Conservation (phyloP, 495 filamentous ascomycete genomes). For the Hypomontagnella monticulosa region DNA sequence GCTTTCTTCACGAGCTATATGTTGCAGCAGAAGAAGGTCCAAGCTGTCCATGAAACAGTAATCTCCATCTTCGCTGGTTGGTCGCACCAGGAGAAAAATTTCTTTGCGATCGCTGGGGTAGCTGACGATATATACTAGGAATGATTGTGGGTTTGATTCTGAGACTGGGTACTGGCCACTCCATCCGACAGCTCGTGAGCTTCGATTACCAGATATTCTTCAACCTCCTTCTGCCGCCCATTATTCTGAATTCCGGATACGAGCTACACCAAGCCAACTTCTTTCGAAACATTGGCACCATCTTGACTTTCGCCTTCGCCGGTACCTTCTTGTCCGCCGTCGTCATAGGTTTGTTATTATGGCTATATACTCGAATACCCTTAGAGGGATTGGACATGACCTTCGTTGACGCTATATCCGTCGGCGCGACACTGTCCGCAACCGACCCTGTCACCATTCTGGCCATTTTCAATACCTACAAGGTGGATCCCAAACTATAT, state of each 20-base stretch:
- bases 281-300: conserved; percentile 97
- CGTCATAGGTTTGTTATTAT: conserved; percentile 87
- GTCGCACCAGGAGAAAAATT: conserved; percentile 35
- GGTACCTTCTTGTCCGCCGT: conserved; percentile 97
- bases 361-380: conserved; percentile 85
- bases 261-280: conserved; percentile 98
- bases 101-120: not conserved
- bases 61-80: conserved; percentile 96
- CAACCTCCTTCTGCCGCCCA: conserved; percentile 95
- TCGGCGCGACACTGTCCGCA: conserved; percentile 94
- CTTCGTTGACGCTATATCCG: conserved; percentile 94
- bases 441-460: conserved; percentile 98
- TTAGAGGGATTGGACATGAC: conserved; percentile 84
- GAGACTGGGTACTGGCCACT: conserved; percentile 77
- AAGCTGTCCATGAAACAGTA: conserved; percentile 97
- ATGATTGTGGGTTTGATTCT: conserved; percentile 96
- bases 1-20: conserved; percentile 98
- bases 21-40: conserved; percentile 91
- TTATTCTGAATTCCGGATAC: conserved; percentile 96
- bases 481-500: conserved; percentile 97
- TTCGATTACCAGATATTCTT: conserved; percentile 99
- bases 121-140: conserved; percentile 62
- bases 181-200: conserved; percentile 86
- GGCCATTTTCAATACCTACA: conserved; percentile 98
- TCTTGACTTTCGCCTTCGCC: conserved; percentile 97